Evolutionary conservation across 345 rosid species (phyloP), one percentile per base, ranked within the genome.

Genomic region (Salix brachista): DNA sequence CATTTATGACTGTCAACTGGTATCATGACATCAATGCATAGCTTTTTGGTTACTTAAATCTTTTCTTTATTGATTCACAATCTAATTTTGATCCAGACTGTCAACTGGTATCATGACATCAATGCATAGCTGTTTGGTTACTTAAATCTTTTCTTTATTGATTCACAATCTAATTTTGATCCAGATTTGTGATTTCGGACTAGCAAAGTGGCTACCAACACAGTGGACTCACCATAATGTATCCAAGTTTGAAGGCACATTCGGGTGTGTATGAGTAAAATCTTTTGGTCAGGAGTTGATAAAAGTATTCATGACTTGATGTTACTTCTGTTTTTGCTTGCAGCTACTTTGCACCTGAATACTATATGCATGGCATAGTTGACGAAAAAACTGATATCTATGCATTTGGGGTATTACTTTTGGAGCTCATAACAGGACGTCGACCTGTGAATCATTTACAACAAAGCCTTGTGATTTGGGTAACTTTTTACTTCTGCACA

Each of bases 261-360:
- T 95, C 19, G 97, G 99, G 99, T 92, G 64, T 32, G 92, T 85
- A 65, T 42, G 39, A 77, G 32, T 68, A 65, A 32, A 58, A 36
- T 23, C 41, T 61, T 16, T 79, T 69, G 37, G 34, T 42, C 65
- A 65, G 13, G 23, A 46, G 50, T 75, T 61, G 25, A 21, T 37
- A 2, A 39, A 32, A 5, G 50, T 54, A 18, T 6, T 44, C 37
- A 13, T 19, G 60, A 6, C 34, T 65, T 28, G 21, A 64, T 8
- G 28, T 84, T 65, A 70, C 56, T 30, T 26, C 42, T 42, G 44
- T 70, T 65, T 44, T 73, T 41, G 77, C 65, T 23, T 82, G 84
- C 79, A 94, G 98, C 75, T 94, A 92, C 83, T 92, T 94, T 76
- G 98, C 98, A 62, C 98, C 98, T 0, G 98, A 94, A 72, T 95